phyloP scores from a whole-genome alignment of 2,329 filamentous ascomycete species.

The Colletotrichum sp. region DNA sequence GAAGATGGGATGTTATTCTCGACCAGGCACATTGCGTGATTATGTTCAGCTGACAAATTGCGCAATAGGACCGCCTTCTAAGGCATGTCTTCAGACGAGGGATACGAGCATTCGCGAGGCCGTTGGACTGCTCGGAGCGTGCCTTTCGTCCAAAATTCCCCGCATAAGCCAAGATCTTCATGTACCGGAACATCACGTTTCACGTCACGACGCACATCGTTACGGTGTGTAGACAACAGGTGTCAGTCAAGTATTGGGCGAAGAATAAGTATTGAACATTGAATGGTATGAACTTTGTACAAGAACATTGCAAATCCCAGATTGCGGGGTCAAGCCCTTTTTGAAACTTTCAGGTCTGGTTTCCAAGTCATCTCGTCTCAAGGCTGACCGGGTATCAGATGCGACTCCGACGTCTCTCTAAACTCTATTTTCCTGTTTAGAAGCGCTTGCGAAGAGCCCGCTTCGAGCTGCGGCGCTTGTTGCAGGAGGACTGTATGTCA shows the following conservation, averaged over 20 bases:
- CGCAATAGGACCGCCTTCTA: background rate
- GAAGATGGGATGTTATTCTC: background rate
- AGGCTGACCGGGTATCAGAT: conserved; percentile 6
- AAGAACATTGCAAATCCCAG: conserved; percentile 19
- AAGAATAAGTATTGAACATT: conserved; percentile 21
- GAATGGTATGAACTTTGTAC: conserved; percentile 18
- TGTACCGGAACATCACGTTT: background rate
- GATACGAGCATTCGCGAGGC: background rate
- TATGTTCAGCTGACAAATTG: background rate
- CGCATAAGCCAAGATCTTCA: background rate
- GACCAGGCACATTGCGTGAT: background rate
- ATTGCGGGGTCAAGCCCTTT: background rate
- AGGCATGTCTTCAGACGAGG: background rate
- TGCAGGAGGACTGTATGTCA: background rate
- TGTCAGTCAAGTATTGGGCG: background rate
- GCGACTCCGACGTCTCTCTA: conserved; percentile 7
- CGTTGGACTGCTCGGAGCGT: background rate
- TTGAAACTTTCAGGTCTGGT: conserved; percentile 1
- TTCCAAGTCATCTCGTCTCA: conserved; percentile 16
- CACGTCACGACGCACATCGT: background rate
- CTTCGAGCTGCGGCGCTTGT: conserved; percentile 8
- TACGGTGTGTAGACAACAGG: background rate
- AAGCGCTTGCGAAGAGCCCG: conserved; percentile 18
- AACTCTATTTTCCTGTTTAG: conserved; percentile 8
- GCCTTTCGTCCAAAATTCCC: background rate